A percentile compares a stretch with the other conserved stretches of the same genome.
phyloP scores from a whole-genome alignment of 305 asterid species.

The Ilex paraguariensis region DNA sequence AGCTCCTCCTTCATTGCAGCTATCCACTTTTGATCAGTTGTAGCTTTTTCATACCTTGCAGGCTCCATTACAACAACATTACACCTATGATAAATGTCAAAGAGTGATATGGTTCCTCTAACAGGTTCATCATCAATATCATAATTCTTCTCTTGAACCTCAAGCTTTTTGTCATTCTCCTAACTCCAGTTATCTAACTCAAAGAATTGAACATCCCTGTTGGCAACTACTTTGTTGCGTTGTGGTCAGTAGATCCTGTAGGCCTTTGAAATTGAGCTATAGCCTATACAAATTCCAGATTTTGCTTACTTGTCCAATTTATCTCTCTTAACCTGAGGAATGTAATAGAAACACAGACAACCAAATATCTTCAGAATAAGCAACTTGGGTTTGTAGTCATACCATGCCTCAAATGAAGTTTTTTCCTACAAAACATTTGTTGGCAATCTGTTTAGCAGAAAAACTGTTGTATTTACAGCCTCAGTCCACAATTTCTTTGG shows the following conservation, averaged over 20 bases:
- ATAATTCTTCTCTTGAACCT: neutral
- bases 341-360: slow-evolving; percentile 3
- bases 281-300: neutral
- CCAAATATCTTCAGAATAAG: neutral
- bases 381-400: neutral
- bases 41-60: neutral
- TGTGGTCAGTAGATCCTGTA: slow-evolving; percentile 1
- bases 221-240: neutral
- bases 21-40: slow-evolving; percentile 3
- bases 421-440: neutral
- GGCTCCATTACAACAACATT: slow-evolving; percentile 3
- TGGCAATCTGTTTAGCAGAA: slow-evolving; percentile 5
- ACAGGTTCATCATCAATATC: slow-evolving; percentile 7
- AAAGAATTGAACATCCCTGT: slow-evolving; percentile 1
- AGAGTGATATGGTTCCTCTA: slow-evolving; percentile 7
- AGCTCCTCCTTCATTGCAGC: neutral
- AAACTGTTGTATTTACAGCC: neutral
- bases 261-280: neutral
- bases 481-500: slow-evolving; percentile 1
- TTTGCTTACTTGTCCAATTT: neutral
- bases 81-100: slow-evolving; percentile 7
- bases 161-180: neutral
- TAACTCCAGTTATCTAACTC: slow-evolving; percentile 1
- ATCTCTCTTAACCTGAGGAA: neutral
- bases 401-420: slow-evolving; percentile 4